Evolutionary conservation across 2,329 filamentous ascomycete species (phyloP), one percentile per base, ranked within the genome.

Genomic region (Fusarium sp.): DNA sequence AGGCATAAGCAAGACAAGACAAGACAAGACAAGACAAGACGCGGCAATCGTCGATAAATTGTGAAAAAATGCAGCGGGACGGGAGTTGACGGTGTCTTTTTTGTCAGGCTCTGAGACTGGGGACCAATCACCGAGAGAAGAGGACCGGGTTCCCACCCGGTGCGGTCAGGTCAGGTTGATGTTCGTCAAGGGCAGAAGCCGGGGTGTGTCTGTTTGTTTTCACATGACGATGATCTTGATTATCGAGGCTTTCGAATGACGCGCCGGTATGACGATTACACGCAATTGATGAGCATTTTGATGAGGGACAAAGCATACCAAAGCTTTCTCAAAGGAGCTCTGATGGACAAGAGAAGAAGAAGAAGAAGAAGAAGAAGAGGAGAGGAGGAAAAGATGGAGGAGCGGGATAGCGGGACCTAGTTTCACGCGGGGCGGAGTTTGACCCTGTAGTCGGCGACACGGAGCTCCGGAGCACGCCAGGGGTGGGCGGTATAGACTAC

Each of bases 101-200:
- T 61, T 53, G 43, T 58, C 58, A 49, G 35, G 22, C 35, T 31
- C n/a, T 58, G 48, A 46, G 34, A 39, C 38, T 26, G 19, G 34
- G 45, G 36, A 13, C 66, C 55, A 67, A 63, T 63, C 46, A 53
- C 38, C 35, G 31, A 42, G 28, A 6, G 3, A 15, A 32, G 22
- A 19, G 60, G 46, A 61, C 64, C 66, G 64, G 64, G 57, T 66
- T 42, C 22, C 9, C 46, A 64, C 54, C 66, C 61, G 64, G 64
- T 68, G 58, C 54, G 41, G 61, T 53, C 65, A 53, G 49, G 53
- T 50, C 53, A 55, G 19, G 58, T 51, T 48, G 51, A 55, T 19
- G 19, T 19, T 19, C 19, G 19, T 19, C 19, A 28, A 50, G 41
- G 43, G 52, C 47, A 53, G 52, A 43, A 59, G 62, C 50, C 60